Evolutionary conservation across 2,329 filamentous ascomycete genomes (phyloP).

Genomic region (Cladosporium cucumerinum): DNA sequence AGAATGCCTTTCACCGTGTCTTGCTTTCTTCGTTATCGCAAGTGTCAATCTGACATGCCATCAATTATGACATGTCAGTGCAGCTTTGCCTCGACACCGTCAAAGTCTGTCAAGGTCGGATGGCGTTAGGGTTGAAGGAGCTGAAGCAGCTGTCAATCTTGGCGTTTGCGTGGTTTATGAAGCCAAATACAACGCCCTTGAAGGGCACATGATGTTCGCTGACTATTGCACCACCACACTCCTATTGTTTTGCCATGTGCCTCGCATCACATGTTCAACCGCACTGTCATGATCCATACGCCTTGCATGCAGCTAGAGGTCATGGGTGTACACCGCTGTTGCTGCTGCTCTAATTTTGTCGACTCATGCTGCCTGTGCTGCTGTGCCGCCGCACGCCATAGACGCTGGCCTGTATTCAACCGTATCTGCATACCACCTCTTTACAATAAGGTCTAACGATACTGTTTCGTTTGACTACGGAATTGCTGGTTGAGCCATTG

Average conservation of each 20-base stretch:
- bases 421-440: not conserved
- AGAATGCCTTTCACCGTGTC: not conserved
- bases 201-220: not conserved
- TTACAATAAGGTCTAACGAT: not conserved
- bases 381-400: not conserved
- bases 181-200: not conserved
- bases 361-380: not conserved
- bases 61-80: not conserved
- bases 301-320: not conserved
- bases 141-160: not conserved
- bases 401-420: not conserved
- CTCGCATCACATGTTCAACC: constrained; percentile 4
- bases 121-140: not conserved
- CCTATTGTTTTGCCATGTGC: constrained; percentile 6
- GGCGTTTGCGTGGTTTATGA: constrained; percentile 1
- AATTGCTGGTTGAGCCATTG: not conserved
- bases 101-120: constrained; percentile 1
- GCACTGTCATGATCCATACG: not conserved
- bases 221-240: not conserved
- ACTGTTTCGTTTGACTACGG: not conserved
- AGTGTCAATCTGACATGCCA: not conserved
- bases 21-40: not conserved
- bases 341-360: not conserved
- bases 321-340: constrained; percentile 1
- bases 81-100: constrained; percentile 1